phyloP scores from a whole-genome alignment of 2,329 filamentous ascomycete genomes.

The Fusarium acutatum region DNA sequence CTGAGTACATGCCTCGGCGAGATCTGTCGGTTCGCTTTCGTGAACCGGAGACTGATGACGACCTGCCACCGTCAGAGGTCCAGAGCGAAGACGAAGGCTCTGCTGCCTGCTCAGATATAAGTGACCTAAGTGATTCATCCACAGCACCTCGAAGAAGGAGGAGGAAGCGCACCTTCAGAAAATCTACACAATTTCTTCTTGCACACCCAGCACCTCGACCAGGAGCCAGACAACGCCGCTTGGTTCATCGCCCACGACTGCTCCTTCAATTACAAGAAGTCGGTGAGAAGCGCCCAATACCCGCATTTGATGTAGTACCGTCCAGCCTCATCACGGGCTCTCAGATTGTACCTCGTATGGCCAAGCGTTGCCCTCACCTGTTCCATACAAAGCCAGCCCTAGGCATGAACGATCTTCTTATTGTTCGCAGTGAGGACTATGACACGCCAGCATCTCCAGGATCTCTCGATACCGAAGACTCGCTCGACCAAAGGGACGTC shows the following conservation, averaged over 20 bases:
- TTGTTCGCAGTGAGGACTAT: constrained; percentile 77
- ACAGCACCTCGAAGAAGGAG: constrained; percentile 49
- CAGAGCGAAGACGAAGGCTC: constrained; percentile 60
- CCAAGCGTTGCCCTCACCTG: constrained; percentile 69
- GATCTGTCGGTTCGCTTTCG: constrained; percentile 59
- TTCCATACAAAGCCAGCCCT: constrained; percentile 71
- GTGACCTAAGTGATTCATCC: constrained; percentile 57
- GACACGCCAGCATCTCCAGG: constrained; percentile 40
- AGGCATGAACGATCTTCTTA: constrained; percentile 73
- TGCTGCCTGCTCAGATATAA: constrained; percentile 52
- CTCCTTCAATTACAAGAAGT: constrained; percentile 77
- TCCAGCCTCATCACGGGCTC: constrained; percentile 66
- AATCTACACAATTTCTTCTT: constrained; percentile 71
- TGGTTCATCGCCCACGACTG: constrained; percentile 73
- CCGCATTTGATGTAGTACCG: constrained; percentile 78
- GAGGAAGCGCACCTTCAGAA: constrained; percentile 58
- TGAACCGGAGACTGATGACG: constrained; percentile 45
- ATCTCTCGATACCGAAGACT: constrained; percentile 55
- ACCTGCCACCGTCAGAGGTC: constrained; percentile 28
- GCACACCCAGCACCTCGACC: constrained; percentile 72
- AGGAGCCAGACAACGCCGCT: constrained; percentile 68
- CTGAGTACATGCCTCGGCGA: constrained; percentile 50
- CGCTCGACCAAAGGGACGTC: constrained; percentile 60
- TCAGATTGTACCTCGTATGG: constrained; percentile 65
- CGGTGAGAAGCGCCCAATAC: constrained; percentile 68